Evolutionary conservation across 345 rosid genomes (phyloP), one percentile per base, ranked within the genome.

Genomic region (Citrus reticulata): DNA sequence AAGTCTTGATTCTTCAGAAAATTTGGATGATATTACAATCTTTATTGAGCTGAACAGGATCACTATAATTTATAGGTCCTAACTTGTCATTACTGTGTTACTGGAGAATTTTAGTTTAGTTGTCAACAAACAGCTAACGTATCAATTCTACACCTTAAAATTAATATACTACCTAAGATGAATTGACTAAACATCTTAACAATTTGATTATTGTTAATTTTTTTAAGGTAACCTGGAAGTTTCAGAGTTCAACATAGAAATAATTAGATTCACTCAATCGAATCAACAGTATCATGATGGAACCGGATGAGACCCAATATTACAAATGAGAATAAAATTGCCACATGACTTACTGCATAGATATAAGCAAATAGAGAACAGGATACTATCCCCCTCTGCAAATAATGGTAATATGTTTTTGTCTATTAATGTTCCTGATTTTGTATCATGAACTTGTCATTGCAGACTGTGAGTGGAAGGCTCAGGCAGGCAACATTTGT

Each of bases 381-480:
- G 46, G 70, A 42, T 10, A 66, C 40, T 24, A 20, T 35, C n/a
- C 49, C 46, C 46, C 70, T 32, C 29, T 58, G 49, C 61, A 73
- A 59, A 59, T 55, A 11, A 57, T 20, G 62, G 24, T 32, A 35
- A 22, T 4, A 3, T 7, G 22, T 67, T 37, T 57, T 27, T n/a
- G 32, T 17, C n/a, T 4, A 19, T 35, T 3, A 46, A 51, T 20
- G 46, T n/a, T 78, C 22, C 62, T 63, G 66, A 42, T 19, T 8
- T 13, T 80, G 11, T 65, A 64, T 24, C 37, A 27, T 24, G 9
- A 75, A 46, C 68, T 59, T 59, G 74, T 39, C 59, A 29, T 24
- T 85, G 87, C 85, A 95, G 98, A 95, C 79, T 95, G 99, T 7
- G 98, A 93, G 40, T 92, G 97, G 99, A 95, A 95, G 87, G 99